Evolutionary conservation across 2,329 filamentous ascomycete species (phyloP).

Genomic region (Pseudogymnoascus sp.): DNA sequence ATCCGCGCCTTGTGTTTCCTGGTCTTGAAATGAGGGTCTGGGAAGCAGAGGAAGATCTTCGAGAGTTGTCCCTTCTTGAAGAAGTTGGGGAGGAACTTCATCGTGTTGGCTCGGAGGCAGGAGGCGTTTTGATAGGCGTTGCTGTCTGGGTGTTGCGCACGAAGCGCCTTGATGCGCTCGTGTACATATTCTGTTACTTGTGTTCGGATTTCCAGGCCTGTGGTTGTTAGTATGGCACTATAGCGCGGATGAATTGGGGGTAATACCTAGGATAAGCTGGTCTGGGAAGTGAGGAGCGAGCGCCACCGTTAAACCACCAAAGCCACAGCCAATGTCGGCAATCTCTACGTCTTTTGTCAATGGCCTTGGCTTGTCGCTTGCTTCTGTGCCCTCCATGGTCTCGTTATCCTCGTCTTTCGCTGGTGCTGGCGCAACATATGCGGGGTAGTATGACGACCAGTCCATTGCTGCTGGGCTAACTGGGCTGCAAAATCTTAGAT

Average conservation of each 20-base stretch:
- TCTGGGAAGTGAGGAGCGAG: slow-evolving; percentile 75
- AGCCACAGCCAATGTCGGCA: slow-evolving; percentile 95
- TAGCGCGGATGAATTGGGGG: background rate
- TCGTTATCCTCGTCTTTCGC: slow-evolving; percentile 25
- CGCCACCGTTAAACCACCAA: slow-evolving; percentile 82
- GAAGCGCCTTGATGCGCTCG: slow-evolving; percentile 75
- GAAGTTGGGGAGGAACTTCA: slow-evolving; percentile 99
- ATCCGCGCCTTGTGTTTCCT: slow-evolving; percentile 96
- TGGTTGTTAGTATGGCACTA: slow-evolving; percentile 12
- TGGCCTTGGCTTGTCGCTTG: slow-evolving; percentile 23
- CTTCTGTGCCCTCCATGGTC: slow-evolving; percentile 15
- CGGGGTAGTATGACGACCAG: slow-evolving; percentile 79
- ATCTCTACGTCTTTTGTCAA: slow-evolving; percentile 72
- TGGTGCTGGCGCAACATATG: slow-evolving; percentile 47
- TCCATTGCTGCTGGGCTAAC: slow-evolving; percentile 76
- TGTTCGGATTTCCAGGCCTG: slow-evolving; percentile 84
- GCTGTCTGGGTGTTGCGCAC: slow-evolving; percentile 50
- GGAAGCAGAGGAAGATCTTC: slow-evolving; percentile 97
- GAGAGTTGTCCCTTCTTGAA: slow-evolving; percentile 72
- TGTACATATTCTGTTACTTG: slow-evolving; percentile 88
- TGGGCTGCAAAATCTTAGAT: slow-evolving; percentile 49
- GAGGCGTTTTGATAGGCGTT: slow-evolving; percentile 74
- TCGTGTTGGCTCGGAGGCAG: slow-evolving; percentile 85
- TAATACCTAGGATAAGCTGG: slow-evolving; percentile 68
- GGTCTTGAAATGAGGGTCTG: slow-evolving; percentile 95